Evolutionary conservation across 805 yeast species (phyloP), one percentile per base, ranked within the genome.

Genomic region (Metschnikowia peoriensis): DNA sequence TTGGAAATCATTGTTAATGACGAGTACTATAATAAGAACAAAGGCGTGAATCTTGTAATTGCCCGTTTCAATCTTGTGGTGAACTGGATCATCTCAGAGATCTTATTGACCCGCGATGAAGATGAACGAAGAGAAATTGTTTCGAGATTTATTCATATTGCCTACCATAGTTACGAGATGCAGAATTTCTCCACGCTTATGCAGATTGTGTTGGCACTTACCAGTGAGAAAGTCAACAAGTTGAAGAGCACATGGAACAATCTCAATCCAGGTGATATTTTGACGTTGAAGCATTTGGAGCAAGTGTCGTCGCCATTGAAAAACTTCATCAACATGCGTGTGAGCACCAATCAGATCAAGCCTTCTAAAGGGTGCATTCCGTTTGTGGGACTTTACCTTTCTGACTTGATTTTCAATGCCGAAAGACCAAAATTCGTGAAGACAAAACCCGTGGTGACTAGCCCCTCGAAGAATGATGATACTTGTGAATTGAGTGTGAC

Each of bases 1-100:
- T 71, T 91, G 28, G 86, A 83, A 56, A 76, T 89, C 35, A 73
- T 92, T 50, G 79, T 84, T 22, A 81, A 83, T 66, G 79, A 82
- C 60, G 66, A 65, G 28, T 74, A 73, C 58, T 73, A 66, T 57
- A 72, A 73, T 60, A 65, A 71, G 34, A 68, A 80, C 63, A 66
- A 85, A n/a, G 97, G 97, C 0, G 84, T 91, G 38, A 89, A 89
- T 56, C 71, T 93, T 45, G 90, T 89, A 11, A 84, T 90, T 39
- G 79, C 96, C 0, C 75, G 99, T 54, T 94, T 92, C 76, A 92
- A 93, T 64, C 72, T 93, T 53, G 85, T 89, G 73, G 92, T 89
- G 7, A 89, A 89, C 61, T 93, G 98, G 98, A 84, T 92, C 40
- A 83, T 89, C 35, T 89, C 97, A 0, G 97, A 93, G 71, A 82